Conservation (phyloP, 176 grass and related monocot species). For the Oryza rufipogon region DNA sequence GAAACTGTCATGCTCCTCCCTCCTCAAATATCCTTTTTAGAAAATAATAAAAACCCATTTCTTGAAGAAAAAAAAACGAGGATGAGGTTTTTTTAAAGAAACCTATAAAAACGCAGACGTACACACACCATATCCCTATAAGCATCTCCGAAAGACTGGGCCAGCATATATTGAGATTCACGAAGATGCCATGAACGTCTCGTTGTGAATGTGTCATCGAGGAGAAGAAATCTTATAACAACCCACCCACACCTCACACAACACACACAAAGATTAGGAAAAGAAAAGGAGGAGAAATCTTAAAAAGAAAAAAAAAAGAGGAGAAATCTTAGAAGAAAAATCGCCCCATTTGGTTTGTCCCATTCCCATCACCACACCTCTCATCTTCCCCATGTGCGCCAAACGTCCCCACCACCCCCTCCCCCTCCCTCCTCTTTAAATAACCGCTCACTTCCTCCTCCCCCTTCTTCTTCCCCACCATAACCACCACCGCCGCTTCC, state of each 20-base stretch:
- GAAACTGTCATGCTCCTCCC: neutral
- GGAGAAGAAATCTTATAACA: too few species aligned
- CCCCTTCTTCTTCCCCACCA: slow-evolving; percentile 2
- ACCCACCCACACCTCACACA: too few species aligned
- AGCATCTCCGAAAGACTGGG: too few species aligned
- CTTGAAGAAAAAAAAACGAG: too few species aligned
- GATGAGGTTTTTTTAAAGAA: too few species aligned
- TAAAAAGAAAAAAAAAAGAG: too few species aligned
- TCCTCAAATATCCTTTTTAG: neutral
- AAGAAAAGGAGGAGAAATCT: neutral
- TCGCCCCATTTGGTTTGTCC: slow-evolving; percentile 1
- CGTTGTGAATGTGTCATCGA: too few species aligned
- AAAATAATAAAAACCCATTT: neutral
- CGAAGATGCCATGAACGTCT: too few species aligned
- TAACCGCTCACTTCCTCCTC: neutral
- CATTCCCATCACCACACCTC: neutral
- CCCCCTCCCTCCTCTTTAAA: slow-evolving; percentile 34
- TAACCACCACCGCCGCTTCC: neutral
- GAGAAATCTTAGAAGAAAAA: neutral
- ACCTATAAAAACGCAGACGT: too few species aligned
- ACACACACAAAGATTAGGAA: too few species aligned
- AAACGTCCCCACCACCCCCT: slow-evolving; percentile 28
- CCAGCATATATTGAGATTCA: too few species aligned
- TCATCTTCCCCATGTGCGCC: slow-evolving; percentile 38
- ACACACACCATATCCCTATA: too few species aligned